Conservation (phyloP, 257 asterid genomes). For the Nicotiana attenuata region DNA sequence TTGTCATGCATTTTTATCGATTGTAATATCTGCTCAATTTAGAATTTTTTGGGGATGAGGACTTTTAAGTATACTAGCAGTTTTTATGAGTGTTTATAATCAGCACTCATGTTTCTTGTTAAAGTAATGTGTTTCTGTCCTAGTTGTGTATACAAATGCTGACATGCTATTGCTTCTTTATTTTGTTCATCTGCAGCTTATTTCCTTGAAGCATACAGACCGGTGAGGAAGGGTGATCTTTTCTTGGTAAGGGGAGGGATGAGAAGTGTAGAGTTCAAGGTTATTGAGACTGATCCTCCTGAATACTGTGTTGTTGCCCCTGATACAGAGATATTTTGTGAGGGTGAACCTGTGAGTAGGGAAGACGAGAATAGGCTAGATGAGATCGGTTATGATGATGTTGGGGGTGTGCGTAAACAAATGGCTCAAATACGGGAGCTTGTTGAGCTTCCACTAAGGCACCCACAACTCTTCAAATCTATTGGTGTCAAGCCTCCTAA, state of each 20-base stretch:
- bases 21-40: not conserved
- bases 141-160: not conserved
- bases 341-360: constrained; percentile 74
- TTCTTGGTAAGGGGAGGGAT: constrained; percentile 84
- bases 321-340: constrained; percentile 83
- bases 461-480: constrained; percentile 84
- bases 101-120: not conserved
- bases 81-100: not conserved
- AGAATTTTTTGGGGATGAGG: not conserved
- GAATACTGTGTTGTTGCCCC: constrained; percentile 91
- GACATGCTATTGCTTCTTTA: not conserved
- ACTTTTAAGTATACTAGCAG: not conserved
- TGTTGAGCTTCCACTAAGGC: constrained; percentile 82
- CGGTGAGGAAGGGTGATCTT: constrained; percentile 74
- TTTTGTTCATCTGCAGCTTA: constrained; percentile 44
- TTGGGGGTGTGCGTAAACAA: constrained; percentile 88
- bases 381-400: constrained; percentile 87
- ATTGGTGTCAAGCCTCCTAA: constrained; percentile 89
- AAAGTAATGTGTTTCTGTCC: not conserved
- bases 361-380: constrained; percentile 75
- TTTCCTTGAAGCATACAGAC: constrained; percentile 76
- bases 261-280: constrained; percentile 80
- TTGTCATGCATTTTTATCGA: not conserved
- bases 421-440: constrained; percentile 89
- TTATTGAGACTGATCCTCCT: constrained; percentile 68